phyloP scores from a whole-genome alignment of 1,284 basidiomycete genomes.

The Sparassis latifolia region DNA sequence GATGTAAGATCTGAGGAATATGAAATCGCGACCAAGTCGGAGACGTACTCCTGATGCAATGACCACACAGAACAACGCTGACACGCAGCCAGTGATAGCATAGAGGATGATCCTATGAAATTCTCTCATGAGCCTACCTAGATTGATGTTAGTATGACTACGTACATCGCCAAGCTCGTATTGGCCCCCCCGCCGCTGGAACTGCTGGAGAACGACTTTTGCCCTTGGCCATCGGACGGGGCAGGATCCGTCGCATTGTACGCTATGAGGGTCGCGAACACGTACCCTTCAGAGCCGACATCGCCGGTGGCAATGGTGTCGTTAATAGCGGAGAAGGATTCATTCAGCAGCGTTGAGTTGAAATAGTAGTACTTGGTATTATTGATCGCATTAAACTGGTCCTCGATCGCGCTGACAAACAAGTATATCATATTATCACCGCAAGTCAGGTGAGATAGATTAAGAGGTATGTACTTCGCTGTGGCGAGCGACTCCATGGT shows the following conservation, averaged over 20 bases:
- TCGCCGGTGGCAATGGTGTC: conserved; percentile 36
- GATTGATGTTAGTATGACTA: conserved; percentile 1
- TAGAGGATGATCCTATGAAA: conserved; percentile 75
- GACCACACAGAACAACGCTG: conserved; percentile 73
- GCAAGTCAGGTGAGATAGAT: not conserved
- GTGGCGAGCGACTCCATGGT: conserved; percentile 46
- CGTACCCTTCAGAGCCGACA: conserved; percentile 45
- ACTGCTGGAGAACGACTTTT: conserved; percentile 10
- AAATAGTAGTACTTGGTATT: conserved; percentile 49
- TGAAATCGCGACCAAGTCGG: not conserved
- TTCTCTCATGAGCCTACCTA: not conserved
- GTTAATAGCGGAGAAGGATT: conserved; percentile 43
- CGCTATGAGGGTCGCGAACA: conserved; percentile 64
- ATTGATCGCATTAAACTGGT: conserved; percentile 53
- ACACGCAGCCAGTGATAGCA: conserved; percentile 80
- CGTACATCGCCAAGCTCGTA: conserved; percentile 72
- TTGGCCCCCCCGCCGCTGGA: conserved; percentile 25
- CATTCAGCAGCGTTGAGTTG: conserved; percentile 52
- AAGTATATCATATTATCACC: conserved; percentile 24
- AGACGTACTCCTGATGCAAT: conserved; percentile 71
- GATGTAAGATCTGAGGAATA: not conserved
- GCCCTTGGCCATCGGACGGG: conserved; percentile 8
- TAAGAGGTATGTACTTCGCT: conserved; percentile 29
- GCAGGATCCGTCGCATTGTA: conserved; percentile 48
- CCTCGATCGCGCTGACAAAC: conserved; percentile 47